Conservation (phyloP, 2,329 filamentous ascomycete species). For the Aureobasidium namibiae region DNA sequence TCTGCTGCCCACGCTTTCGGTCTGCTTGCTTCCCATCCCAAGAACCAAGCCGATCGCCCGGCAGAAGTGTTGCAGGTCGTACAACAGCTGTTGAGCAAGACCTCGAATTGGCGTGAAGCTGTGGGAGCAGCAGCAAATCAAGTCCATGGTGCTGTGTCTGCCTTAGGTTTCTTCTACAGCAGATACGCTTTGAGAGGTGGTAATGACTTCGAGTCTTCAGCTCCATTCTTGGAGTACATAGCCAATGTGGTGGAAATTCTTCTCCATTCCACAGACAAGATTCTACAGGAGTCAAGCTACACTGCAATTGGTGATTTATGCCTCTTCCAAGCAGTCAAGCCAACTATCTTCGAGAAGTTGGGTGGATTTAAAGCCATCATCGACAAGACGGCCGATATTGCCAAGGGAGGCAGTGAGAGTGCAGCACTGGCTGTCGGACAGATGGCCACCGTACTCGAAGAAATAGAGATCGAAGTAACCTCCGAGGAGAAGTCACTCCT, state of each 20-base stretch:
- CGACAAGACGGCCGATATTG: conserved; percentile 56
- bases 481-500: conserved; percentile 35
- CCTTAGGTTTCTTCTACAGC: conserved; percentile 51
- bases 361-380: conserved; percentile 36
- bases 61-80: conserved; percentile 37
- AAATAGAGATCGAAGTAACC: conserved; percentile 29
- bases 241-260: conserved; percentile 43
- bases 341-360: conserved; percentile 20
- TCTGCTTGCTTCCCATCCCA: conserved; percentile 60
- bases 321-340: conserved; percentile 49
- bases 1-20: conserved; percentile 65
- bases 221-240: conserved; percentile 33
- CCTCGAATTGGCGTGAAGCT: conserved; percentile 48
- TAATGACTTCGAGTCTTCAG: not conserved
- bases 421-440: conserved; percentile 76
- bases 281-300: conserved; percentile 50
- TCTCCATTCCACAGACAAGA: conserved; percentile 45
- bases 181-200: conserved; percentile 43
- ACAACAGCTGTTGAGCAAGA: conserved; percentile 38
- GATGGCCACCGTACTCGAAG: conserved; percentile 56
- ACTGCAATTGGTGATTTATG: conserved; percentile 54
- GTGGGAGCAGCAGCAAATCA: conserved; percentile 52
- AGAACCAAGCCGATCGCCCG: conserved; percentile 28
- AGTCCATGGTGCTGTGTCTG: conserved; percentile 53
- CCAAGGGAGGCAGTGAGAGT: conserved; percentile 72